phyloP scores from a whole-genome alignment of 306 rosid genomes.

The Vigna unguiculata region DNA sequence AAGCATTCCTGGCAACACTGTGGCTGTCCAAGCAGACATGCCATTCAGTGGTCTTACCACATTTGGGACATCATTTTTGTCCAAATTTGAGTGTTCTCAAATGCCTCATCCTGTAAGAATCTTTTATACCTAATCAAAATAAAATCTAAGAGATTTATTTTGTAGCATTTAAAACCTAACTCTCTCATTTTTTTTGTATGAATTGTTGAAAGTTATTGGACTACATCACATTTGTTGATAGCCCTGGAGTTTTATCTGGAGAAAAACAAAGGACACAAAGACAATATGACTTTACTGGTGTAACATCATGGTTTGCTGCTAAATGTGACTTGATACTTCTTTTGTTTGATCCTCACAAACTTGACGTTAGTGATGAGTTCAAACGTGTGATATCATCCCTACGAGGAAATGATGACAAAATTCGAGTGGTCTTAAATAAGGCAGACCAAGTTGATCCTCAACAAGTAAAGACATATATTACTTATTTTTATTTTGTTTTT shows the following conservation, averaged over 20 bases:
- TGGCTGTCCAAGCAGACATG: conserved; percentile 98
- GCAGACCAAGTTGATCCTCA: conserved; percentile 97
- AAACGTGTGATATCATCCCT: conserved; percentile 91
- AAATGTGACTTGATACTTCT: conserved; percentile 92
- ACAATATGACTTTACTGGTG: conserved; percentile 88
- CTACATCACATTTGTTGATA: conserved; percentile 91
- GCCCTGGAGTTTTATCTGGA: conserved; percentile 97
- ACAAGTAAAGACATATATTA: conserved; percentile 60
- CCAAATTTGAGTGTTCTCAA: conserved; percentile 96
- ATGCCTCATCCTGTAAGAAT: conserved; percentile 91
- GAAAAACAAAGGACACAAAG: conserved; percentile 95
- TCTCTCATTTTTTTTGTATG: background rate
- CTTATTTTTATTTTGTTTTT: background rate
- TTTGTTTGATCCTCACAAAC: conserved; percentile 95
- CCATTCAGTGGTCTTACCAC: conserved; percentile 87
- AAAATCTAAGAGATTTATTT: background rate
- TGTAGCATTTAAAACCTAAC: conserved; percentile 30
- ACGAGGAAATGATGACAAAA: conserved; percentile 89
- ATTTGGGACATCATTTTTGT: conserved; percentile 88
- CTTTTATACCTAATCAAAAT: conserved; percentile 16
- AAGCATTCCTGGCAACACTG: conserved; percentile 95
- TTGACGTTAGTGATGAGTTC: conserved; percentile 97
- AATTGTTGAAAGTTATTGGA: conserved; percentile 67
- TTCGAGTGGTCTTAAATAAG: conserved; percentile 91
- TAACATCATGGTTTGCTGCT: conserved; percentile 99